Evolutionary conservation across 179 eudicot genomes (phyloP), one percentile per base, ranked within the genome.

Genomic region (Pouteria campechiana): DNA sequence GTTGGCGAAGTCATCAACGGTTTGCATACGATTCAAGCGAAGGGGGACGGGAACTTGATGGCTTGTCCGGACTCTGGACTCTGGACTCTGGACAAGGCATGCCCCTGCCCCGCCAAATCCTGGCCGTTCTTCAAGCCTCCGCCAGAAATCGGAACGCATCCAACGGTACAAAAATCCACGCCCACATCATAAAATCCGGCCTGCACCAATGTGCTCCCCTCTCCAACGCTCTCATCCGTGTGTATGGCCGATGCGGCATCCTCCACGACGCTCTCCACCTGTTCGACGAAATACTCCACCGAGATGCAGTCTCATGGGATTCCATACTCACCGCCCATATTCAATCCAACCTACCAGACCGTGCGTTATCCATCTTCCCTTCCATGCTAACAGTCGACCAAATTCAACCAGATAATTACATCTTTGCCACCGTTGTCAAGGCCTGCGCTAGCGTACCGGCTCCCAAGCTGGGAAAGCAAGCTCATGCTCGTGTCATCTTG

Each of bases 281-380:
- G 87, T 85, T 85, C 70, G 85, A 86, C 21, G 74, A 69, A 81
- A 73, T 81, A 78, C 78, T 76, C 12, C 54, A 69, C 0, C 57
- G 93, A 44, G 73, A 76, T 45, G 41, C 37, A 3, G 60, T 73
- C 25, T 75, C 93, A 6, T 86, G 95, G 95, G 78, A 88, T 3
- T 73, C 95, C 2, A 46, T 81, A 41, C 64, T 86, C 22, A 78
- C 88, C 29, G 82, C 93, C 25, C 39, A 70, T 47, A 86, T 78
- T 67, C 78, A 64, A 25, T 62, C 78, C 40, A 56, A 51, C 19
- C 54, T 68, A 22, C 73, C 76, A 15, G 44, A 33, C 9, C 38
- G 15, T 8, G 58, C 88, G 1, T 56, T 86, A 0, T 24, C 37
- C 38, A 14, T 73, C 41, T 79, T 79, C 34, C 47, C 61, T 16